These are phyloP conservation scores for Metschnikowia aberdeeniae DNA, from an alignment of 805 yeast genomes.

Conservation along the genomic window DNA sequence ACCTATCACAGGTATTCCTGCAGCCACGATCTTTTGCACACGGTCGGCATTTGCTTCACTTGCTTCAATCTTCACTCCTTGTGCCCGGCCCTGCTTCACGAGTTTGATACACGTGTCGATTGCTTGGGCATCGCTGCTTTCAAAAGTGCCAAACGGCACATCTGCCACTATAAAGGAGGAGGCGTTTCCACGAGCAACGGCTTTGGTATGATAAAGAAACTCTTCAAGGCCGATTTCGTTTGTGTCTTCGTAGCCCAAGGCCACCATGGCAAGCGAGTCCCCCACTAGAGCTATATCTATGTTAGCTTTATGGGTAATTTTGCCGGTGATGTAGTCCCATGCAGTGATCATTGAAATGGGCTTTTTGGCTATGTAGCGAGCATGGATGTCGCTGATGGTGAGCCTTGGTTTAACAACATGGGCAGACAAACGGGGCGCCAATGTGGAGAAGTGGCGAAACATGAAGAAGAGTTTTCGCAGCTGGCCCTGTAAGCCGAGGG, in stretches of 20 bases:
- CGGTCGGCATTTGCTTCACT: constrained; percentile 53
- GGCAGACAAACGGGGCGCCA: constrained; percentile 10
- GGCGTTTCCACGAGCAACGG: constrained; percentile 70
- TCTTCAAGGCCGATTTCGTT: constrained; percentile 75
- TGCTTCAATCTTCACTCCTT: constrained; percentile 85
- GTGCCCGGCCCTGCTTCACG: constrained; percentile 52
- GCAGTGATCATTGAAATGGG: constrained; percentile 64
- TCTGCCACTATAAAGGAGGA: constrained; percentile 74
- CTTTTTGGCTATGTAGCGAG: constrained; percentile 13
- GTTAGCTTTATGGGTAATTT: constrained; percentile 60
- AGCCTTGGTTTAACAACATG: constrained; percentile 9
- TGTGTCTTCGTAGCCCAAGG: constrained; percentile 77
- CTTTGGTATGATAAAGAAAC: constrained; percentile 67
- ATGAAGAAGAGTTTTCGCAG: constrained; percentile 4
- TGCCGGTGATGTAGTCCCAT: constrained; percentile 77
- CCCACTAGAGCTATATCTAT: constrained; percentile 78
- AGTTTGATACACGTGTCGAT: constrained; percentile 51
- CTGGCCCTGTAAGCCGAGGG: not conserved
- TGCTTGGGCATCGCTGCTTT: constrained; percentile 59
- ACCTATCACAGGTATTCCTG: constrained; percentile 88
- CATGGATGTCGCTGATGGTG: constrained; percentile 9
- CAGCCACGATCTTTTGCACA: constrained; percentile 50
- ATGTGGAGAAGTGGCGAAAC: constrained; percentile 11
- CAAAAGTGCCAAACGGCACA: constrained; percentile 86
- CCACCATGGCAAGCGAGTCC: constrained; percentile 90